Evolutionary conservation across 148 eudicot genomes (phyloP).

Genomic region (Amaranthus cruentus): DNA sequence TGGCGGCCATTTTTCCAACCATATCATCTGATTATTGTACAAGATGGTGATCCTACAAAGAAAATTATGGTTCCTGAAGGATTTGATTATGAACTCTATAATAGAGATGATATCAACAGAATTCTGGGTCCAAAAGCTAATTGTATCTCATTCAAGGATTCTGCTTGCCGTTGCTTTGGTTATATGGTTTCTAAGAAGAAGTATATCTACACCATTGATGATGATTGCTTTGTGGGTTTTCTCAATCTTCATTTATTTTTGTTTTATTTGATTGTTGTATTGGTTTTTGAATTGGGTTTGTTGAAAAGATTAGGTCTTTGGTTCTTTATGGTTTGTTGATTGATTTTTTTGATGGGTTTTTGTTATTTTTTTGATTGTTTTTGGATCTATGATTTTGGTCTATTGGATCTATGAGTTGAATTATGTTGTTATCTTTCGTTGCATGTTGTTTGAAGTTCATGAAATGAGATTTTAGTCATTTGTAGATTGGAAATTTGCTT

Average conservation of each 20-base stretch:
- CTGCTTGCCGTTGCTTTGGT: constrained; percentile 62
- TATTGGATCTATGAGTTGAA: too few relatives aligned
- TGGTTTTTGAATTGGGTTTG: constrained; percentile 1
- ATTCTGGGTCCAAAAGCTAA: constrained; percentile 58
- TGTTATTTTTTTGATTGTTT: too few relatives aligned
- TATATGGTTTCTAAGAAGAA: constrained; percentile 68
- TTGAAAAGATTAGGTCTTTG: neutral
- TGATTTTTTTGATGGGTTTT: too few relatives aligned
- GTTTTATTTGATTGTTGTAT: neutral
- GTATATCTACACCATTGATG: constrained; percentile 65
- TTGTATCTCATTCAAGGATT: constrained; percentile 67
- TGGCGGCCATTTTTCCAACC: constrained; percentile 56
- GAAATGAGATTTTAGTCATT: too few relatives aligned
- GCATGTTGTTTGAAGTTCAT: too few relatives aligned
- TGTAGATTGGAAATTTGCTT: too few relatives aligned
- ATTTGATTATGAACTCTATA: constrained; percentile 59
- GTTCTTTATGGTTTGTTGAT: too few relatives aligned
- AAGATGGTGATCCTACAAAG: constrained; percentile 65
- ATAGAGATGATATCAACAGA: constrained; percentile 47
- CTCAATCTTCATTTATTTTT: neutral
- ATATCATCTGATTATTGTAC: constrained; percentile 55
- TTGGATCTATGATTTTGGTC: too few relatives aligned
- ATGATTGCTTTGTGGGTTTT: constrained; percentile 61
- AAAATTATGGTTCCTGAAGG: constrained; percentile 47
- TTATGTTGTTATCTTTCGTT: too few relatives aligned